These are phyloP conservation scores for Russula ochroleuca DNA, from an alignment of 768 basidiomycete genomes.

Conservation along the genomic window DNA sequence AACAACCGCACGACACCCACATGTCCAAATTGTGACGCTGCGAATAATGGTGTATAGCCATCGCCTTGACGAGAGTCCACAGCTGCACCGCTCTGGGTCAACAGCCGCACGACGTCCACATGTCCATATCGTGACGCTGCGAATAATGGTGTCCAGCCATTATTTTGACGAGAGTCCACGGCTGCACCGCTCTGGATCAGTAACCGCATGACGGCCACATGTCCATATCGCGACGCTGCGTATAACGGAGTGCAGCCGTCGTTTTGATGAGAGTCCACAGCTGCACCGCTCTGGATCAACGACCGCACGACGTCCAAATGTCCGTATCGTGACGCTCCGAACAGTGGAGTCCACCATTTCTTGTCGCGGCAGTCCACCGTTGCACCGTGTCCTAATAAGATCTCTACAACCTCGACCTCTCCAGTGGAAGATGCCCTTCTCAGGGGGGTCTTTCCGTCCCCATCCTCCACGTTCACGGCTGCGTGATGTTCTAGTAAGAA, in stretches of 20 bases:
- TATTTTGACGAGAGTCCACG: no score
- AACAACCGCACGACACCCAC: neutral
- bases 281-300: neutral
- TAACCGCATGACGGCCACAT: no score
- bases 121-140: no score
- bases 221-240: no score
- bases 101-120: no score
- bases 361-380: neutral
- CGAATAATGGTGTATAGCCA: neutral
- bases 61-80: neutral
- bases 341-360: neutral
- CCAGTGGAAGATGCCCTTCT: neutral
- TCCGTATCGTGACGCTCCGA: neutral
- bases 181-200: no score
- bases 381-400: neutral
- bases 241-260: no score
- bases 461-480: neutral
- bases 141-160: no score
- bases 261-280: no score
- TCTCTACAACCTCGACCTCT: neutral
- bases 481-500: neutral
- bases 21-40: neutral
- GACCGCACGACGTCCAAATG: neutral
- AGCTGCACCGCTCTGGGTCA: no score
- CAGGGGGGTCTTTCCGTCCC: neutral